Base-by-base conservation (phyloP, 2,329 filamentous ascomycete genomes). In the Camillea tinctor region DNA sequence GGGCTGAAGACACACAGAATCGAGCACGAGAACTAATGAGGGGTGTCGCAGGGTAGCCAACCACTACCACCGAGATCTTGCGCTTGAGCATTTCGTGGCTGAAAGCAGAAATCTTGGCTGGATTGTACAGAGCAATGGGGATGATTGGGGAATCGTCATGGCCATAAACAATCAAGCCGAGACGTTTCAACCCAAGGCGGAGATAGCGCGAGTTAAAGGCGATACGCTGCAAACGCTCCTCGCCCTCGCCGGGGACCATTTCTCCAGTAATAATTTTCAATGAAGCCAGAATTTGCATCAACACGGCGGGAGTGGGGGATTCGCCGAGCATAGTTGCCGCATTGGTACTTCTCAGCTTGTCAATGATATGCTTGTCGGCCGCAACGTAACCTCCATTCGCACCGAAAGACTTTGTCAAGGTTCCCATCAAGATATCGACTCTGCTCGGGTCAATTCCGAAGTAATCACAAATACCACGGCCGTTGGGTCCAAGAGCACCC, bases 131-230 rank as follows among this genome's bases (percentile, higher is more conserved):
- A 72, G 97, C 85, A 67, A 99, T 77, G 57, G 95, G 95, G 68
- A 99, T 93, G 69, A 99, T 98, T 59, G 95, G 95, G 4, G 93
- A 97, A 78, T 99, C 95, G 73, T 99, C 95, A 75, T 98, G 93
- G 63, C 95, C 95, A 73, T 96, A 97, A 57, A 97, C 90, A 73
- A 99, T 99, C 79, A 93, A 94, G 54, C 95, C 95, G 56, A 99
- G 88, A 68, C 95, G 91, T 84, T 99, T 99, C 71, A 99, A 86
- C 67, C 95, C 95, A 24, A 99, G 88, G 61, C 95, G 92, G n/a
- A 99, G 91, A 75, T 99, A 99, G 52, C 95, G 89, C 21, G 93
- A 97, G 84, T 99, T 99, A 84, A 98, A 99, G 54, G 94, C 93
- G 67, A 99, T 90, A 68, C 95, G 89, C 78, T 97, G 93, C 51